Base-by-base conservation (phyloP, 306 rosid species). In the Trifolium repens region DNA sequence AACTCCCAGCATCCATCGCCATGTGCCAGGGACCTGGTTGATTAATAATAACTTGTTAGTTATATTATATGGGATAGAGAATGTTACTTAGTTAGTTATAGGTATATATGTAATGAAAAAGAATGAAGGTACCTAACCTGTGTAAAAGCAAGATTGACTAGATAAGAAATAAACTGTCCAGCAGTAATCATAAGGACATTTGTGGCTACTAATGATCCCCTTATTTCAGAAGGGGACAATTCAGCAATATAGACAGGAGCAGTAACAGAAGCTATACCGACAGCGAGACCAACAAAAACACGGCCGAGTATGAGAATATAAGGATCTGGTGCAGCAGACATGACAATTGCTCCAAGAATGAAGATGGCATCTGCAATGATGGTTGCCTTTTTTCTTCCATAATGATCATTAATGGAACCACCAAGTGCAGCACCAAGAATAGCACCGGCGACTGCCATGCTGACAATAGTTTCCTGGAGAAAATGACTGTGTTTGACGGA, bases 181-280 rank as follows among this genome's bases (percentile, higher is more conserved):
- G 85, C 88, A 30, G 98, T 93, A 59, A 93, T 93, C 97, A 93
- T 89, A 46, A 91, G 96, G 69, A 91, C 96, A 81, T 93, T 93
- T 58, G 87, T 89, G 86, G 96, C 86, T 16, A 93, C 97, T 76
- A 93, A 76, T 58, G 76, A 87, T 85, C 98, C 98, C 80, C 98
- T 89, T 73, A 93, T 93, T 81, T 93, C 98, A 12, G 98, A 89
- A 3, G 98, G 98, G 4, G 98, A 88, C 71, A 82, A 87, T 77
- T 93, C 98, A 8, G 98, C 96, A 76, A 93, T 93, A 84, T 93
- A 93, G 1, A 93, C 93, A 47, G 98, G 98, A 78, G 98, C 98
- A 67, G 96, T 93, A 49, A 91, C 96, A 71, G 98, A 93, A 49
- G 97, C 96, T 63, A 87, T 65, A 26, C 98, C 98, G 24, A 93